Conservation (phyloP, 2,329 filamentous ascomycete genomes). For the Neocatenulostroma microsporum region DNA sequence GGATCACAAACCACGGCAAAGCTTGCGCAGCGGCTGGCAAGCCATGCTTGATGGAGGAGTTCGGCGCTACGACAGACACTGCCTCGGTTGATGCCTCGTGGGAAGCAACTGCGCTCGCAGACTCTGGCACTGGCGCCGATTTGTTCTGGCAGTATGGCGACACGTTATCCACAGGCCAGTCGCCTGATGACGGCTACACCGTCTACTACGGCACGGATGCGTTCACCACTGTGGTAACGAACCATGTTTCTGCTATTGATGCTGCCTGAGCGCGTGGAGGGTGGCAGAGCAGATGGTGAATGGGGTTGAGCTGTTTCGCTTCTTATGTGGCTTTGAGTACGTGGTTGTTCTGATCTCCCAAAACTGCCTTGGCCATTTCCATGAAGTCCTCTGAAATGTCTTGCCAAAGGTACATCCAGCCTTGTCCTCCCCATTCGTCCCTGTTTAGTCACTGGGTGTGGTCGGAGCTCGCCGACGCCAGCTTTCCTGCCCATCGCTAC, state of each 20-base stretch:
- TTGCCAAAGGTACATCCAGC: too few species aligned
- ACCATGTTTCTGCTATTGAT: constrained; percentile 13
- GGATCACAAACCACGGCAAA: constrained; percentile 17
- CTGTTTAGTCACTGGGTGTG: too few species aligned
- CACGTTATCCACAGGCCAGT: constrained; percentile 14
- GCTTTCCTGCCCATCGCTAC: too few species aligned
- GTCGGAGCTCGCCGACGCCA: too few species aligned
- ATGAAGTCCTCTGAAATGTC: too few species aligned
- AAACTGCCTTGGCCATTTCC: too few species aligned
- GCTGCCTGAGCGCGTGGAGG: too few species aligned
- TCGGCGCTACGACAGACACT: constrained; percentile 12
- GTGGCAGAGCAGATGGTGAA: too few species aligned
- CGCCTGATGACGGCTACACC: constrained; percentile 16
- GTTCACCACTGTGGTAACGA: constrained; percentile 10
- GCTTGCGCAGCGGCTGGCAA: constrained; percentile 15
- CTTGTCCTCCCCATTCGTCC: too few species aligned
- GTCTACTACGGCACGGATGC: constrained; percentile 14
- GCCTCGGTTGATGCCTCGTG: constrained; percentile 13
- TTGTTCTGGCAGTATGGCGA: constrained; percentile 23
- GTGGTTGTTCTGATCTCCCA: too few species aligned
- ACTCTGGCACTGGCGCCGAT: constrained; percentile 13
- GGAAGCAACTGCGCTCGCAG: constrained; percentile 15
- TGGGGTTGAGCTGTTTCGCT: too few species aligned
- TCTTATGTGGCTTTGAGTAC: too few species aligned
- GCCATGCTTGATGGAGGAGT: constrained; percentile 20